Evolutionary conservation across 2,329 filamentous ascomycete species (phyloP).

Genomic region (Cryphonectria carpinicola): DNA sequence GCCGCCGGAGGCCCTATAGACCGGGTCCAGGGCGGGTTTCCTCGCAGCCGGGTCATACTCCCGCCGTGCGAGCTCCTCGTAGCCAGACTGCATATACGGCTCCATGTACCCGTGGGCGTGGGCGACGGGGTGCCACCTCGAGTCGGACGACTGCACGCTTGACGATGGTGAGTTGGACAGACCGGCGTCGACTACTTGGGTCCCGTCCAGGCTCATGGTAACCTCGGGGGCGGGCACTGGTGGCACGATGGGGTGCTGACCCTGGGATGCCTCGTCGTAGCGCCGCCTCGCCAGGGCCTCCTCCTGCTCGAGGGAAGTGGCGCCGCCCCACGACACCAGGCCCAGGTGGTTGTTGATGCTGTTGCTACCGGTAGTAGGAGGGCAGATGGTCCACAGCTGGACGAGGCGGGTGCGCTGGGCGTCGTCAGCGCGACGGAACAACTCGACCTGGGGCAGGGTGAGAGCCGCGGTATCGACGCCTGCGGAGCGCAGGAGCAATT

Average conservation of each 20-base stretch:
- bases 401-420: slow-evolving; percentile 75
- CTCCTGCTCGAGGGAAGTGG: slow-evolving; percentile 60
- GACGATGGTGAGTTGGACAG: slow-evolving; percentile 32
- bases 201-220: slow-evolving; percentile 59
- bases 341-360: slow-evolving; percentile 58
- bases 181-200: slow-evolving; percentile 31
- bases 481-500: slow-evolving; percentile 64
- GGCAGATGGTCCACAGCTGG: slow-evolving; percentile 84
- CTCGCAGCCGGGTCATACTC: slow-evolving; percentile 62
- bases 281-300: slow-evolving; percentile 63
- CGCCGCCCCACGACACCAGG: slow-evolving; percentile 53
- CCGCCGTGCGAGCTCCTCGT: slow-evolving; percentile 68
- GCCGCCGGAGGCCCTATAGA: slow-evolving; percentile 55
- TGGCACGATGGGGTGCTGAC: neutral
- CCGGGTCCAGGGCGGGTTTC: slow-evolving; percentile 64
- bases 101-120: slow-evolving; percentile 59
- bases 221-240: slow-evolving; percentile 34
- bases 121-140: slow-evolving; percentile 50
- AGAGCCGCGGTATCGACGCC: slow-evolving; percentile 72
- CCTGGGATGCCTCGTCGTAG: slow-evolving; percentile 49
- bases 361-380: slow-evolving; percentile 54
- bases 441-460: slow-evolving; percentile 73
- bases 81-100: slow-evolving; percentile 84
- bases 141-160: slow-evolving; percentile 54
- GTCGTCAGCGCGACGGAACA: slow-evolving; percentile 76